Conservation (phyloP, 1,139 yeast genomes). For the Protomyces gravidus region DNA sequence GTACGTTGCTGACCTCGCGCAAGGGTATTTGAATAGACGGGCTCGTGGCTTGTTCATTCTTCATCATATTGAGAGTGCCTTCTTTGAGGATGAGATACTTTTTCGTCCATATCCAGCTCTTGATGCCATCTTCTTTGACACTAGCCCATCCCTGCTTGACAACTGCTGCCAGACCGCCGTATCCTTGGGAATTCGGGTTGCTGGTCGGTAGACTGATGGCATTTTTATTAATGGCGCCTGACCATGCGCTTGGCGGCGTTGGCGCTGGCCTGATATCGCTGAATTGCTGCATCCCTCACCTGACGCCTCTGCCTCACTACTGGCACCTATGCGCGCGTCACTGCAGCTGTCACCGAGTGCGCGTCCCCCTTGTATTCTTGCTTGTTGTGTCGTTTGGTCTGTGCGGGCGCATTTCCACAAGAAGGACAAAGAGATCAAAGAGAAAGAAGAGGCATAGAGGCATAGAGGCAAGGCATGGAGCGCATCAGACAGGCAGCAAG, state of each 20-base stretch:
- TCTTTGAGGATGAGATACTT: constrained; percentile 75
- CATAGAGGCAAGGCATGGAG: background rate
- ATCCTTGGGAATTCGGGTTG: constrained; percentile 20
- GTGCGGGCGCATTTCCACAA: background rate
- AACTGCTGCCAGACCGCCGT: constrained; percentile 22
- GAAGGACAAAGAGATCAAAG: background rate
- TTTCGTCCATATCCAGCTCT: constrained; percentile 84
- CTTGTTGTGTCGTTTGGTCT: background rate
- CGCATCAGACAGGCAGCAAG: background rate
- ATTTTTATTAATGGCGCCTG: constrained; percentile 7
- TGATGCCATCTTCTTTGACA: constrained; percentile 73
- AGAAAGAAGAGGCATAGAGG: too few relatives aligned
- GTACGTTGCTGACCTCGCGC: constrained; percentile 53
- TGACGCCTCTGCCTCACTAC: background rate
- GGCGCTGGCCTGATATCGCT: constrained; percentile 21
- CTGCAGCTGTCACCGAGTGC: too few relatives aligned
- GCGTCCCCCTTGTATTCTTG: background rate
- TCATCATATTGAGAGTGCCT: constrained; percentile 68
- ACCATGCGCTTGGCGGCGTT: constrained; percentile 13
- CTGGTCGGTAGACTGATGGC: constrained; percentile 22
- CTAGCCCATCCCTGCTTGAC: constrained; percentile 74
- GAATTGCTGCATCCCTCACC: constrained; percentile 15
- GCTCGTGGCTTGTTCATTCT: constrained; percentile 50
- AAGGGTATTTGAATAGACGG: constrained; percentile 46
- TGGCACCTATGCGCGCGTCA: too few relatives aligned